Evolutionary conservation across 2,329 filamentous ascomycete species (phyloP), one percentile per base, ranked within the genome.

Genomic region (Talaromyces rugulosus): DNA sequence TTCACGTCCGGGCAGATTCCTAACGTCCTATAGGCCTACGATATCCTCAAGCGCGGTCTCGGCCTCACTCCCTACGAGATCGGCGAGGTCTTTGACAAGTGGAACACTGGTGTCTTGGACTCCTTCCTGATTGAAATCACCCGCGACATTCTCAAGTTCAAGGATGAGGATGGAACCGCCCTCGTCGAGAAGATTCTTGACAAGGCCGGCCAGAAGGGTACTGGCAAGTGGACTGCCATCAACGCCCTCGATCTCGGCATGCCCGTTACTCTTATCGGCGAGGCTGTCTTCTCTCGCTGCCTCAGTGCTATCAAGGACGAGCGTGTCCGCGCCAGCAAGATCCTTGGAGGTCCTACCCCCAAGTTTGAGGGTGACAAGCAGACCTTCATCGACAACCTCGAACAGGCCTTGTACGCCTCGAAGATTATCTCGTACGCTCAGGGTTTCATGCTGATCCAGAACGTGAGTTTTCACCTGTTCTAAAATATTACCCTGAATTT

Each of bases 361-460:
- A 87, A 86, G 73, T 98, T 98, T 80, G 85, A 89, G 72, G 95
- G 95, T 71, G 87, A 97, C 87, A 92, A 90, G 86, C 84, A 91
- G 79, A 86, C 92, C 79, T 96, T 98, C 87, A 88, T 99, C 70
- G 91, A 91, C 70, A 93, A 99, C 80, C 91, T 99, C 58, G 95
- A 99, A 86, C 95, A 99, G 85, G 95, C 94, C 70, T 88, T 99
- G 65, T 99, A 99, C 77, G 95, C 95, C 69, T 98, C 94, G 75
- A 99, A 99, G 90, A 99, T 99, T 78, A 97, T 99, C 81, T 99
- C 95, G 23, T 99, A 99, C 78, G 92, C 95, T 68, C 95, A 99
- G 83, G 95, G 95, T 77, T 99, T 99, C 87, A 98, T 98, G 94
- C 87, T 99, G 75, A 98, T 99, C 87, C 94, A 98, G 84, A 90